Evolutionary conservation across 805 yeast species (phyloP).

Genomic region (Ogataea kodamae): DNA sequence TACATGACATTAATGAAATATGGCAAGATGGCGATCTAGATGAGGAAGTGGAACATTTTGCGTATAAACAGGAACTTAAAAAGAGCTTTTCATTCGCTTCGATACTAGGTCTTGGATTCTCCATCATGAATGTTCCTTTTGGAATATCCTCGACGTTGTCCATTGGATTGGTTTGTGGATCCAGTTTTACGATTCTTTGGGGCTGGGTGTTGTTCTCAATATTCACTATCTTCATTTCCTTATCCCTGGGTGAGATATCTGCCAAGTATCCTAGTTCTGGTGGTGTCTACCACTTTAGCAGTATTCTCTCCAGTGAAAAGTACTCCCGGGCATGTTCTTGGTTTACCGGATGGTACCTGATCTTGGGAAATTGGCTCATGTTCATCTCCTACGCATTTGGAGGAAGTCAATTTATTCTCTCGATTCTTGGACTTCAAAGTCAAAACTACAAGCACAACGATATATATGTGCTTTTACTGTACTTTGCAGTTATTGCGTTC

Average conservation of each 20-base stretch:
- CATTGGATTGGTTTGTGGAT: conserved; percentile 71
- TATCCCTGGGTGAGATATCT: conserved; percentile 73
- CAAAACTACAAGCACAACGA: conserved; percentile 55
- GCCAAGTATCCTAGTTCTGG: conserved; percentile 77
- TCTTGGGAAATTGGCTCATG: conserved; percentile 77
- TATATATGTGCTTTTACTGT: conserved; percentile 53
- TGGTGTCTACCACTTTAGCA: conserved; percentile 74
- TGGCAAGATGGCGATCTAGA: conserved; percentile 43
- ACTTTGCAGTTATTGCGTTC: conserved; percentile 50
- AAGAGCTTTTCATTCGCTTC: conserved; percentile 67
- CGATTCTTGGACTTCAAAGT: conserved; percentile 61
- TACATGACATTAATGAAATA: conserved; percentile 31
- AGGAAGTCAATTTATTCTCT: conserved; percentile 69
- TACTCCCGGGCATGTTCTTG: conserved; percentile 62
- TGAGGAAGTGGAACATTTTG: conserved; percentile 66
- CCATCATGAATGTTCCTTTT: conserved; percentile 78
- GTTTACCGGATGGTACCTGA: conserved; percentile 75
- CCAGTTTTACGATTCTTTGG: conserved; percentile 68
- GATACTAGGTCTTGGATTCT: conserved; percentile 73
- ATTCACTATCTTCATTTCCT: conserved; percentile 59
- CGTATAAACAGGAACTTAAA: conserved; percentile 67
- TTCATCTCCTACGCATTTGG: conserved; percentile 70
- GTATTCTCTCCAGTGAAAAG: conserved; percentile 57
- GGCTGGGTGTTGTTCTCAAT: conserved; percentile 70
- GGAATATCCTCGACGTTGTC: conserved; percentile 73